A percentile compares a stretch with the other conserved stretches of the same genome.
phyloP scores from a whole-genome alignment of 768 basidiomycete genomes.

The Boletus rubroflammeus region DNA sequence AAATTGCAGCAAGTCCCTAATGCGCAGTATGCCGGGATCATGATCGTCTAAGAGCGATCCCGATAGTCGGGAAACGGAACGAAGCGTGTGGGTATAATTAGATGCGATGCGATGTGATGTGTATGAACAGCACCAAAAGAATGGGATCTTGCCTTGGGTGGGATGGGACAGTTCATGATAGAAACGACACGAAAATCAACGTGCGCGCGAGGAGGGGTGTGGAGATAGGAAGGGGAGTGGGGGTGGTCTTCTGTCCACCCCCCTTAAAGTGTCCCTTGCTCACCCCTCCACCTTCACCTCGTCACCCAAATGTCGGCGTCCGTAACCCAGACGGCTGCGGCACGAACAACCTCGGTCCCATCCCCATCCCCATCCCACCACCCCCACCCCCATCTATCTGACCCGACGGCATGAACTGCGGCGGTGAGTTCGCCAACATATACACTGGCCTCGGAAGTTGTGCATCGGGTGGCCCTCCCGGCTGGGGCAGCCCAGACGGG shows the following conservation, averaged over 20 bases:
- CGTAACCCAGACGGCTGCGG: slow-evolving; percentile 28
- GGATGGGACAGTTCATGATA: too few relatives aligned
- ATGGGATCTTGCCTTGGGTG: not conserved
- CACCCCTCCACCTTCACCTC: not conserved
- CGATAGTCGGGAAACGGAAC: not conserved
- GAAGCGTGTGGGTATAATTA: slow-evolving; percentile 2
- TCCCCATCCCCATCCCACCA: not conserved
- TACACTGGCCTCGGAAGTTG: slow-evolving; percentile 28
- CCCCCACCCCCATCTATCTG: slow-evolving; percentile 10
- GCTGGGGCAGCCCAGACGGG: slow-evolving; percentile 30
- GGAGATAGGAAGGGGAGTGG: not conserved
- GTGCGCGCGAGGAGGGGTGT: not conserved
- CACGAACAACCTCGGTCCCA: slow-evolving; percentile 20
- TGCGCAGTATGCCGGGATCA: not conserved
- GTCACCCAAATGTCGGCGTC: slow-evolving; percentile 25
- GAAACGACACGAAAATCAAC: not conserved
- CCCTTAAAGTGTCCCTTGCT: not conserved
- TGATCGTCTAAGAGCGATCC: not conserved
- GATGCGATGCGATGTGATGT: not conserved
- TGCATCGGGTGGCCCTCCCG: slow-evolving; percentile 23
- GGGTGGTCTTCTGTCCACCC: not conserved
- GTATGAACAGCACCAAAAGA: not conserved
- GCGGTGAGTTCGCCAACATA: slow-evolving; percentile 26
- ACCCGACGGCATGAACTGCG: slow-evolving; percentile 23
- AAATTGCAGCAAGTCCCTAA: not conserved